Conservation (phyloP, 1,284 basidiomycete genomes). For the Microbotryum scabiosae region DNA sequence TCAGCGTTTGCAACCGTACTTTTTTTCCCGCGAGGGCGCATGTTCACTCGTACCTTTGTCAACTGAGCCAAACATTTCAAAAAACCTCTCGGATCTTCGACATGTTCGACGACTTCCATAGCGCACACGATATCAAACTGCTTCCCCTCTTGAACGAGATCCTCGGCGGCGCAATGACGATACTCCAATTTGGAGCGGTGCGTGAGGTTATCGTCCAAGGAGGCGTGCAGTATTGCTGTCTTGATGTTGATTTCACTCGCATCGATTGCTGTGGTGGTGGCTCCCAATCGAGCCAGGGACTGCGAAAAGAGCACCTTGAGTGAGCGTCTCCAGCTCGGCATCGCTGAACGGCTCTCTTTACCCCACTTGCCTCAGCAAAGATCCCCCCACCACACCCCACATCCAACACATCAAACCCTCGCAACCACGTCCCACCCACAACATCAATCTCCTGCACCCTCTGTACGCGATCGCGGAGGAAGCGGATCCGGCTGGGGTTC, state of each 20-base stretch:
- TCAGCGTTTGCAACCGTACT: background rate
- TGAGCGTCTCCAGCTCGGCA: too few relatives aligned
- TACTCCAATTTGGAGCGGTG: conserved; percentile 49
- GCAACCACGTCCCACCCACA: conserved; percentile 44
- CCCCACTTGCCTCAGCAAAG: conserved; percentile 84
- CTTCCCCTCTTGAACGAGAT: conserved; percentile 50
- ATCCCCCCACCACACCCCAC: conserved; percentile 95
- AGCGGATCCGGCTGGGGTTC: conserved; percentile 84
- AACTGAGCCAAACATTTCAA: conserved; percentile 69
- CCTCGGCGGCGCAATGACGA: conserved; percentile 70
- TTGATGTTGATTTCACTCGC: conserved; percentile 79
- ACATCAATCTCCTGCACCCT: conserved; percentile 35
- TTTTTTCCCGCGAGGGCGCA: too few relatives aligned
- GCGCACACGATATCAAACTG: conserved; percentile 88
- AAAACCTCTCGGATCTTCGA: conserved; percentile 81
- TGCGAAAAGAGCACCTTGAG: too few relatives aligned
- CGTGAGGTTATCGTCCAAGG: conserved; percentile 51
- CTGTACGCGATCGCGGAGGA: conserved; percentile 47
- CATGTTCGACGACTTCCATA: conserved; percentile 98
- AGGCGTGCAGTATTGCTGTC: conserved; percentile 76
- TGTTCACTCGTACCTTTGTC: conserved; percentile 57
- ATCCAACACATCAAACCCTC: conserved; percentile 63
- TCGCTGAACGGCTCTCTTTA: too few relatives aligned
- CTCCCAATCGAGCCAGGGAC: conserved; percentile 82
- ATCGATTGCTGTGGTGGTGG: conserved; percentile 77